Evolutionary conservation across 2,329 filamentous ascomycete genomes (phyloP).

Genomic region (Colletotrichum phormii): DNA sequence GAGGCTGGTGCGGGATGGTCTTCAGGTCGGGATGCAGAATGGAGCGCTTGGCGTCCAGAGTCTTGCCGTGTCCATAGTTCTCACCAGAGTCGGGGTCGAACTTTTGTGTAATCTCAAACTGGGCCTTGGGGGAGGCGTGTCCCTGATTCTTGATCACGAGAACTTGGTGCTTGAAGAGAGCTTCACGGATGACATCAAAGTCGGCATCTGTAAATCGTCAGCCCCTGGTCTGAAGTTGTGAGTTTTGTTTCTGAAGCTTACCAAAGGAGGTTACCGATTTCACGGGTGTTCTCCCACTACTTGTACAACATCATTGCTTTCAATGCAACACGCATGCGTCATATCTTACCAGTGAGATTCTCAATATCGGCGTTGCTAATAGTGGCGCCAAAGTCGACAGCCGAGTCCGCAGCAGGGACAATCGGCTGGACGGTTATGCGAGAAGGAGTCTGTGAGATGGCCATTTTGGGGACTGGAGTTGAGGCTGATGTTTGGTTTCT

Average conservation of each 20-base stretch:
- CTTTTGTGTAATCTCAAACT: constrained; percentile 78
- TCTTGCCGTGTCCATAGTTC: constrained; percentile 82
- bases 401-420: constrained; percentile 48
- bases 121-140: constrained; percentile 73
- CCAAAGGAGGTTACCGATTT: constrained; percentile 71
- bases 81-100: constrained; percentile 76
- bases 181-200: constrained; percentile 71
- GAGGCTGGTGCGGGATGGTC: constrained; percentile 82
- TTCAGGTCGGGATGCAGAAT: constrained; percentile 84
- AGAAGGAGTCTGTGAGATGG: constrained; percentile 13
- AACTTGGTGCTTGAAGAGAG: constrained; percentile 76
- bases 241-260: constrained; percentile 47
- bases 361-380: constrained; percentile 71
- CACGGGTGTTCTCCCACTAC: constrained; percentile 64
- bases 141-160: constrained; percentile 77
- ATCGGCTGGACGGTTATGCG: constrained; percentile 50
- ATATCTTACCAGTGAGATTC: constrained; percentile 67
- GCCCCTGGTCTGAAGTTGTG: background rate
- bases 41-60: constrained; percentile 70
- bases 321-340: constrained; percentile 21
- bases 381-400: constrained; percentile 70
- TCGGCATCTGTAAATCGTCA: constrained; percentile 63
- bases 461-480: background rate
- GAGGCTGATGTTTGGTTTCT: background rate
- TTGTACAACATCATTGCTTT: constrained; percentile 18